A percentile compares a stretch with the other conserved stretches of the same genome.
phyloP scores from a whole-genome alignment of 768 basidiomycete genomes.

The Amanita fuliginea region DNA sequence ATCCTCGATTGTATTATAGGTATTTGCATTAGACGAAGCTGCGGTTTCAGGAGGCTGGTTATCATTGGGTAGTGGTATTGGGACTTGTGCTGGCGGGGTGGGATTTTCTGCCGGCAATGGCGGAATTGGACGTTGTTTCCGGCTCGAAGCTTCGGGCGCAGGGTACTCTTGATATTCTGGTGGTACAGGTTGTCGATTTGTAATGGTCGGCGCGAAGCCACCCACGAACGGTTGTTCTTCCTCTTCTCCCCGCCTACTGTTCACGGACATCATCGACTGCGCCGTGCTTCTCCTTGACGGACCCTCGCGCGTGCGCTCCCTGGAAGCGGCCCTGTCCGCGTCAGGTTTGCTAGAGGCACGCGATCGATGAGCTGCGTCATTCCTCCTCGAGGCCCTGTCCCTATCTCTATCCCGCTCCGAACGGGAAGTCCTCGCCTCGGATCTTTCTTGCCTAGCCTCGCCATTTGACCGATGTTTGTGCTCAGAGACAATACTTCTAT shows the following conservation, averaged over 20 bases:
- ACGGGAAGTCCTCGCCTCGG: constrained; percentile 49
- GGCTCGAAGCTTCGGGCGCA: constrained; percentile 12
- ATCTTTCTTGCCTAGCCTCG: constrained; percentile 34
- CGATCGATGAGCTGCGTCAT: constrained; percentile 28
- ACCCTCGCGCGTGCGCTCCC: constrained; percentile 25
- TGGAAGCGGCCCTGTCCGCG: background rate
- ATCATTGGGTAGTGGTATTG: constrained; percentile 5
- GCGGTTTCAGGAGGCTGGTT: background rate
- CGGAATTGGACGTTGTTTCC: constrained; percentile 9
- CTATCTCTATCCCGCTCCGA: constrained; percentile 16
- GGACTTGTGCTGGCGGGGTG: constrained; percentile 12
- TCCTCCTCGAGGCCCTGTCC: constrained; percentile 11
- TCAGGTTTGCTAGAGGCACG: constrained; percentile 27
- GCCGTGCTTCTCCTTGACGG: constrained; percentile 28
- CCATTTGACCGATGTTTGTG: constrained; percentile 41
- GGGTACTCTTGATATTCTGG: constrained; percentile 9
- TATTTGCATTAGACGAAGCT: background rate
- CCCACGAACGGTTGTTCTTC: constrained; percentile 36
- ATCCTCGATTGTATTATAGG: constrained; percentile 1
- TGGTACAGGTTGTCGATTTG: constrained; percentile 16
- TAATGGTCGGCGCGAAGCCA: constrained; percentile 31
- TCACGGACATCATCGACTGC: constrained; percentile 19
- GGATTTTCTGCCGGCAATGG: constrained; percentile 9
- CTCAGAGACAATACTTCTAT: constrained; percentile 65
- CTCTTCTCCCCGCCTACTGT: constrained; percentile 24